Base-by-base conservation (phyloP, 257 asterid genomes). In the Nemophila menziesii region DNA sequence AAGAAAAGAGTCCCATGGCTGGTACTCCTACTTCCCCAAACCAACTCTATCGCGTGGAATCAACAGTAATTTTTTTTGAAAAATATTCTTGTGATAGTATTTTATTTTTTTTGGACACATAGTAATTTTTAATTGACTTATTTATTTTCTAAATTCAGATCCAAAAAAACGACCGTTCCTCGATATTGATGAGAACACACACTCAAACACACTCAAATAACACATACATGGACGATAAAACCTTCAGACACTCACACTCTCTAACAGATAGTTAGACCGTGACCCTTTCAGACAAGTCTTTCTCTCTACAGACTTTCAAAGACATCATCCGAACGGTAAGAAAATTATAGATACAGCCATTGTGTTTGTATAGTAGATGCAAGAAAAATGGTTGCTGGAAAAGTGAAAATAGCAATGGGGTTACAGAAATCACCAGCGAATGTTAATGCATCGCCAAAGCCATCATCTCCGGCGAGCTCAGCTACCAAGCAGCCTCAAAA, bases 331-430 rank as follows among this genome's bases (percentile, higher is more conserved):
- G 36, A 5, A 29, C 36, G 36, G 36, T 29, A 29, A 29, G n/a
- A 29, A 29, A 29, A 10, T 29, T 29, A 13, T 29, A 13, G 8
- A 4, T 29, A 29, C 36, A 29, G 12, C 36, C 36, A 29, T 29
- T 29, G 8, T 29, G 36, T 10, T 10, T 29, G 9, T 7, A 13
- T 50, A 45, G 10, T 19, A 8, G 26, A 33, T 19, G 43, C 70
- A 20, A 51, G 54, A n/a, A n/a, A n/a, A 23, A 85, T 86, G 96
- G 94, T 72, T 5, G 96, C 96, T 16, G 94, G 94, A 2, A 82
- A 86, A 54, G 77, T 82, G 29, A 82, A 82, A 63, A 48, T 67
- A 19, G 84, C 72, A 20, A 82, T 79, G 79, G 87, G 92, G 0
- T 43, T 82, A 41, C 94, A 79, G 40, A 82, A 70, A 60, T 79